Evolutionary conservation across 208 protist species (phyloP).

Genomic region (Endotrypanum monterogeii): DNA sequence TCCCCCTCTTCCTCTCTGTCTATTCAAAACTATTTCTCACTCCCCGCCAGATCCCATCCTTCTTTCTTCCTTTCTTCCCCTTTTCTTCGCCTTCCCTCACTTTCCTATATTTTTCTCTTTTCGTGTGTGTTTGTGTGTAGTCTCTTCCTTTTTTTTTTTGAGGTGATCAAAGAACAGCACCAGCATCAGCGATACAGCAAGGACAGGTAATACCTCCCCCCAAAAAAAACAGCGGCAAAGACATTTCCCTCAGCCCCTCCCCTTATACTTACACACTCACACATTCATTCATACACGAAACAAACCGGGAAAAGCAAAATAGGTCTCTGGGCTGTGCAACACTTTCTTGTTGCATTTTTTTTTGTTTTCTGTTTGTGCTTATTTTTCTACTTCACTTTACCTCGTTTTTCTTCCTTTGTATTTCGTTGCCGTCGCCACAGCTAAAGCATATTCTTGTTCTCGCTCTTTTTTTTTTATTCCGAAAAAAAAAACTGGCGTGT

Average conservation of each 20-base stretch:
- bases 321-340: not conserved
- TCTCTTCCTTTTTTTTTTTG: no score
- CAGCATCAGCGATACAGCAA: no score
- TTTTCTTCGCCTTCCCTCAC: no score
- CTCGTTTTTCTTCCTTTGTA: not conserved
- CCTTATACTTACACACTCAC: not conserved
- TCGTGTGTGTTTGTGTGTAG: no score
- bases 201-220: no score
- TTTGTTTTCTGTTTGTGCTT: not conserved
- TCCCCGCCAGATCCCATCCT: no score
- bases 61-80: no score
- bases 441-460: not conserved
- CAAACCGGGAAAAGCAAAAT: not conserved
- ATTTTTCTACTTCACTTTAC: not conserved
- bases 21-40: no score
- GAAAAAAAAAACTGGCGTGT: not conserved
- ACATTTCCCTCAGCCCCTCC: not conserved
- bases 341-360: not conserved
- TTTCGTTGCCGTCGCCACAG: not conserved
- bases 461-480: slow-evolving; percentile 1
- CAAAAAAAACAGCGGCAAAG: not conserved
- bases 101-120: no score
- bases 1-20: no score
- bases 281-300: slow-evolving; percentile 2
- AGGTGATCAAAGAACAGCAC: no score